Evolutionary conservation across 345 rosid genomes (phyloP).

Genomic region (Brassica cretica): DNA sequence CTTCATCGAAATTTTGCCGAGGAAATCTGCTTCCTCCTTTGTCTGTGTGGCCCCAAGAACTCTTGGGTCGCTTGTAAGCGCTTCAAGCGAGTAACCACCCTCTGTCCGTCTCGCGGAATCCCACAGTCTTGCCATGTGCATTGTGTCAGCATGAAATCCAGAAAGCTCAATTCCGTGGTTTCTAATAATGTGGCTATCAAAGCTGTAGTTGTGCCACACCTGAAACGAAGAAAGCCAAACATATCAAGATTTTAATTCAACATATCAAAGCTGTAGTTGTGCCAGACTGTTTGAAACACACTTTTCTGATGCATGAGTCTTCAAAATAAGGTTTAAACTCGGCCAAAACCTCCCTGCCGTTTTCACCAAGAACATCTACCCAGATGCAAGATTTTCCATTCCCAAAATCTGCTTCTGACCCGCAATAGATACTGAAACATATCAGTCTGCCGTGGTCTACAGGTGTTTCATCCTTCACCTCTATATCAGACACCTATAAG

Average conservation of each 20-base stretch:
- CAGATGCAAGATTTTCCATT: conserved; percentile 87
- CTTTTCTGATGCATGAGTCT: conserved; percentile 73
- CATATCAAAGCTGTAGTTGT: no score
- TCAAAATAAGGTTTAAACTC: conserved; percentile 77
- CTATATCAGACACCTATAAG: conserved; percentile 78
- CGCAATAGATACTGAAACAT: conserved; percentile 91
- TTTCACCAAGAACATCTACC: conserved; percentile 94
- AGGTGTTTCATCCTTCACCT: conserved; percentile 87
- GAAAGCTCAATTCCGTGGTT: conserved; percentile 74
- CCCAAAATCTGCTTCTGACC: conserved; percentile 81
- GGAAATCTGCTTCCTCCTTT: conserved; percentile 52
- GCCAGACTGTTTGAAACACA: conserved; percentile 26
- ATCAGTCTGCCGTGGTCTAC: conserved; percentile 84
- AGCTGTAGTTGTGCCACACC: conserved; percentile 99
- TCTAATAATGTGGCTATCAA: conserved; percentile 79
- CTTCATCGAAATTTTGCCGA: conserved; percentile 92
- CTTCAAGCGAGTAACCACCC: conserved; percentile 98
- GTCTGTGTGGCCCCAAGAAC: conserved; percentile 54
- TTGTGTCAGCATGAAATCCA: conserved; percentile 97
- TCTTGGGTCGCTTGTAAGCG: conserved; percentile 69
- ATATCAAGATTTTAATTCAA: not conserved
- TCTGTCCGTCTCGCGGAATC: conserved; percentile 74
- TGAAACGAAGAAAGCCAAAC: conserved; percentile 20
- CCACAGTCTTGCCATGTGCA: conserved; percentile 99
- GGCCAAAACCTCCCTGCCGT: conserved; percentile 57